These are phyloP conservation scores for Cordyceps pruinosa DNA, from an alignment of 2,329 filamentous ascomycete species.

Conservation along the genomic window DNA sequence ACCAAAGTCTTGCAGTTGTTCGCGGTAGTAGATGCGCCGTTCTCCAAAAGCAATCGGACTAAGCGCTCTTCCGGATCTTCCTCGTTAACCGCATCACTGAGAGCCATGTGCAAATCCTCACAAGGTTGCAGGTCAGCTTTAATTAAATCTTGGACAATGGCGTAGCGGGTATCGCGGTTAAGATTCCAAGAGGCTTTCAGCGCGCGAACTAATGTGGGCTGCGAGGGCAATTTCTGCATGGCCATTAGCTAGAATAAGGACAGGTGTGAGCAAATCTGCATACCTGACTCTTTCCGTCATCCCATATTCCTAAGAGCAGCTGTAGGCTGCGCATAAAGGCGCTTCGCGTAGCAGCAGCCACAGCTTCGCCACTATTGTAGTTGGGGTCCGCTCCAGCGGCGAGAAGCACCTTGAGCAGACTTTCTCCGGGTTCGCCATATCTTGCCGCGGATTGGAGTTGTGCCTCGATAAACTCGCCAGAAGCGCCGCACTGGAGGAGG, in stretches of 20 bases:
- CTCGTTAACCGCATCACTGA: constrained; percentile 48
- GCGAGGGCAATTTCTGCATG: constrained; percentile 38
- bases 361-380: constrained; percentile 46
- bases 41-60: constrained; percentile 40
- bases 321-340: constrained; percentile 44
- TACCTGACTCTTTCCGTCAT: constrained; percentile 35
- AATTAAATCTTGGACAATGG: constrained; percentile 44
- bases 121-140: constrained; percentile 41
- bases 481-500: constrained; percentile 43
- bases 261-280: constrained; percentile 15
- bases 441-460: constrained; percentile 47
- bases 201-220: constrained; percentile 40
- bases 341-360: constrained; percentile 47
- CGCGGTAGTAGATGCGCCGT: constrained; percentile 45
- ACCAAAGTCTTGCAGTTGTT: constrained; percentile 48
- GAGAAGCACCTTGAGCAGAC: constrained; percentile 44
- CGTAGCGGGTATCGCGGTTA: constrained; percentile 39
- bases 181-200: constrained; percentile 50
- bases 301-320: constrained; percentile 43
- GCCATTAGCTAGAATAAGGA: constrained; percentile 3
- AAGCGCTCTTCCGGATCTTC: constrained; percentile 41
- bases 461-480: constrained; percentile 43
- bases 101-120: constrained; percentile 43
- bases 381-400: constrained; percentile 48
- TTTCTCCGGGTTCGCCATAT: constrained; percentile 42